Base-by-base conservation (phyloP, 106 monocot species). In the Chionographis japonica region DNA sequence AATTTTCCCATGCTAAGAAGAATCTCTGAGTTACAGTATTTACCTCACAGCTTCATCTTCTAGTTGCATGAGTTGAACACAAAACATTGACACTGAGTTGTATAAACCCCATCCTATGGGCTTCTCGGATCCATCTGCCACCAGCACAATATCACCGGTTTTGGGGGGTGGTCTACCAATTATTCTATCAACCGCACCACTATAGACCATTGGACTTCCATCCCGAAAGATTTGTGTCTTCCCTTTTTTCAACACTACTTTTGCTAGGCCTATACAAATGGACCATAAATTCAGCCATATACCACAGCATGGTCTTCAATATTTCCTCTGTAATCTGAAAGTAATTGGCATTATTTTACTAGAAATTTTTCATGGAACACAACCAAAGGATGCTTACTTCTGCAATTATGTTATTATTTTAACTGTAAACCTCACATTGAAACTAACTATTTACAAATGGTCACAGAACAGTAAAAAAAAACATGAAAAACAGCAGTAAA, bases 201-300 rank as follows among this genome's bases (percentile, higher is more conserved):
- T 97, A 54, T 97, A 97, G 8, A 97, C 95, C 95, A 97, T 97
- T 15, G 95, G 95, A 74, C 74, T 97, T 74, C 95, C 95, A 85
- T 92, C 89, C 38, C 78, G 77, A 50, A 97, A 97, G 35, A 92
- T 69, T 56, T 97, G 89, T 16, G 95, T 78, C 74, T 97, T 97
- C 27, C 95, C 92, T 71, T 97, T 92, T 72, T 97, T 97, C 68
- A 97, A 52, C 7, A 97, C 84, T 53, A 97, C 95, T 79, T 72
- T 87, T 4, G 95, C 95, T 69, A 97, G 65, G 70, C 92, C 95
- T 92, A 64, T 63, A 62, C 12, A 51, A 37, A 58, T 8, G 20
- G 27, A 53, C 19, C 38, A 50, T 15, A 7, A 13, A 38, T 49
- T 66, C 15, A 74, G 38, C 14, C 40, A 56, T 39, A 61, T 39